phyloP scores from a whole-genome alignment of 2,329 filamentous ascomycete species.

The Lasiodiplodia hormozganensis region DNA sequence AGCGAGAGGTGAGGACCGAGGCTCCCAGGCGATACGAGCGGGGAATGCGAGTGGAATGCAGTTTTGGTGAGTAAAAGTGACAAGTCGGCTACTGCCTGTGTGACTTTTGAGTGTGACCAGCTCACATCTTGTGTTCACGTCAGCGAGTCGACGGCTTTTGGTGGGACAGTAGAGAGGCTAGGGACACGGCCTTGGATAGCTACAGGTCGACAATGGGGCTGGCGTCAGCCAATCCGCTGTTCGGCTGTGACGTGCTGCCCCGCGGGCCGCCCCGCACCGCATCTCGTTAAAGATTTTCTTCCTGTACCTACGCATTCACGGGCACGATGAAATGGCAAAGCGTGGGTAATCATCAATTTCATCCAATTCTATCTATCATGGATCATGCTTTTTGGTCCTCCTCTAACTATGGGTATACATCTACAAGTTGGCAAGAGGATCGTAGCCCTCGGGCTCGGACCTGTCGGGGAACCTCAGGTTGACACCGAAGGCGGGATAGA shows the following conservation, averaged over 20 bases:
- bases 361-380: conserved; percentile 9
- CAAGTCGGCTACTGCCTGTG: conserved; percentile 10
- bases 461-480: conserved; percentile 59
- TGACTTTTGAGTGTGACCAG: neutral
- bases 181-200: neutral
- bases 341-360: neutral
- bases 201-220: neutral
- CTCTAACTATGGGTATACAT: conserved; percentile 23
- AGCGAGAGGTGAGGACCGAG: neutral
- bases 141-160: neutral
- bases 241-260: conserved; percentile 7
- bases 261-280: conserved; percentile 15
- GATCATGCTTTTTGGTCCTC: conserved; percentile 3
- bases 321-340: neutral
- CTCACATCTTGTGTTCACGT: conserved; percentile 16
- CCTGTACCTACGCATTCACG: neutral
- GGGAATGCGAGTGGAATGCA: neutral
- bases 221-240: neutral
- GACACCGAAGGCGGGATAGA: conserved; percentile 58
- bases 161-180: neutral
- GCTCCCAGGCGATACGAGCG: neutral
- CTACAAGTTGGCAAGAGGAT: conserved; percentile 24
- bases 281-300: neutral
- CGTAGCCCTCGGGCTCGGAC: conserved; percentile 32
- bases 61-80: conserved; percentile 5